Base-by-base conservation (phyloP, 202 grass and related monocot genomes). In the Schoenoplectus triqueter region DNA sequence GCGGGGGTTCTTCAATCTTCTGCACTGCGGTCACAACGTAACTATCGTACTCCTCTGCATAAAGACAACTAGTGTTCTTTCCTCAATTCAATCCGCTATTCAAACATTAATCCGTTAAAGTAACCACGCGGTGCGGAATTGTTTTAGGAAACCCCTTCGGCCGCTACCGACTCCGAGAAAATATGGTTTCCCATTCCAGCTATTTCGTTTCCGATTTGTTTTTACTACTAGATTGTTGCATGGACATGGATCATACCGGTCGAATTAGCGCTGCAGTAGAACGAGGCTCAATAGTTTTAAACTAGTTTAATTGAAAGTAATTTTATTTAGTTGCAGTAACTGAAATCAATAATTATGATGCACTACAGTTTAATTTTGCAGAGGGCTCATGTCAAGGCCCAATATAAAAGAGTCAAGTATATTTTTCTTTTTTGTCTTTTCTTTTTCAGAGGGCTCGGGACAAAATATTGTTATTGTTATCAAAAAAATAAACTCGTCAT, bases 141-240 rank as follows among this genome's bases (percentile, higher is more conserved):
- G 2, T 20, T 45, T 42, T 73, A 1, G 45, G 17, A 50, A 48
- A 73, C 7, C 69, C 69, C 69, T 44, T 49, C 44, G 6, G 6
- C 44, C 13, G 39, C n/a, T 7, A 71, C 68, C 15, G n/a, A 73
- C 69, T 73, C 45, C 69, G 7, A 67, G 4, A 73, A 71, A 71
- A 48, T 71, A 71, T 71, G 44, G 6, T 48, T 48, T 48, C 6
- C n/a, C 2, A 72, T 48, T 49, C 7, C 69, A 20, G 44, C n/a
- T 72, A n/a, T 72, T 49, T n/a, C n/a, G n/a, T 49, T 72, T 10
- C 45, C 7, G 45, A 18, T 72, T 19, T 72, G 2, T 8, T 49
- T 72, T 49, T 0, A 3, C 3, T 3, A 18, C 3, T 50, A 10
- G 5, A 49, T 10, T 50, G 1, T 73, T 71, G n/a, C 44, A 5